A percentile compares a stretch with the other conserved stretches of the same genome.
These are phyloP conservation scores for Primulina eburnea DNA, from an alignment of 257 asterid genomes.

Conservation along the genomic window DNA sequence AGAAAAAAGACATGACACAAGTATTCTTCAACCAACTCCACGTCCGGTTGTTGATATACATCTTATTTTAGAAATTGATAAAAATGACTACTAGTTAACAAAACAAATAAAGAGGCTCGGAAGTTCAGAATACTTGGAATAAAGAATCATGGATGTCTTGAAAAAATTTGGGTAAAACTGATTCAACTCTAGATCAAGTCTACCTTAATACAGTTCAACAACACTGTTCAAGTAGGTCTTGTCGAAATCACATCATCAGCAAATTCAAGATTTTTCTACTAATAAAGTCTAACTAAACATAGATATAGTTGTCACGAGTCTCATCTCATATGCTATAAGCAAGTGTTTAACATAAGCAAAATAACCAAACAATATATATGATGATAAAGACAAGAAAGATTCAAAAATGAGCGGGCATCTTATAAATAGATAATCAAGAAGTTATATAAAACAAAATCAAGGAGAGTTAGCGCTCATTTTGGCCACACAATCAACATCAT, in stretches of 20 bases:
- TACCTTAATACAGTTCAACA: background rate
- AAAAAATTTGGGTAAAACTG: background rate
- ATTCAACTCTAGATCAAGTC: background rate
- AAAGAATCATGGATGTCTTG: background rate
- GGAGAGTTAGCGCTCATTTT: constrained; percentile 28
- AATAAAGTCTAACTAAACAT: background rate
- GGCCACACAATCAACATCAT: constrained; percentile 28
- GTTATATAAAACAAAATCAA: constrained; percentile 30
- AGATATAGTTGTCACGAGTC: background rate
- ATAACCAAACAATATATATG: background rate
- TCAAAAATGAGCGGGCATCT: constrained; percentile 27
- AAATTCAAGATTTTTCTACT: background rate
- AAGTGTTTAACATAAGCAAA: constrained; percentile 9
- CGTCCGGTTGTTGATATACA: background rate
- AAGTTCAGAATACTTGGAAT: too few relatives aligned
- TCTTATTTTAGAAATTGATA: too few relatives aligned
- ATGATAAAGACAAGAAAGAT: constrained; percentile 18
- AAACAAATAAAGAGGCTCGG: background rate
- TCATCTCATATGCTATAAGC: constrained; percentile 15
- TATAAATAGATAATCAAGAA: constrained; percentile 22
- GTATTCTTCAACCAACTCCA: background rate
- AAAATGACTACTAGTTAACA: background rate
- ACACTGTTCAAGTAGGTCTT: background rate
- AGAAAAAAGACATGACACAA: background rate
- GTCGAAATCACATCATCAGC: background rate